Percentiles rank a stretch among this genome's conserved stretches.
phyloP scores from a whole-genome alignment of 768 basidiomycete species.

The Cystobasidium onofrii region DNA sequence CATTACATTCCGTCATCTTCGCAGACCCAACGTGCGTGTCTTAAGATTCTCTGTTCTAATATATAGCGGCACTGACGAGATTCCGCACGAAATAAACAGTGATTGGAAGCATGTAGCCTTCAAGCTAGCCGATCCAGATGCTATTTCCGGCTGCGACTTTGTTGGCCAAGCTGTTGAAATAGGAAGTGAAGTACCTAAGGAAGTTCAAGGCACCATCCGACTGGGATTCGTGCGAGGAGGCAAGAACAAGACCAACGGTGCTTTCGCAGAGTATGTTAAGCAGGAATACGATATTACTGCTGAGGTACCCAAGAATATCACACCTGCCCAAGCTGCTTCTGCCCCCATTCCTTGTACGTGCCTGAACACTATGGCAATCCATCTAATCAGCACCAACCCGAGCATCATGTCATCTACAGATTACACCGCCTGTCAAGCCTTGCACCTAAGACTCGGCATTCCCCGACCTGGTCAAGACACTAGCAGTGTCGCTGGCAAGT shows the following conservation, averaged over 20 bases:
- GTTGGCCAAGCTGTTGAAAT: constrained; percentile 7
- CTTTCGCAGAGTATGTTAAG: constrained; percentile 21
- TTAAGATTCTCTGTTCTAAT: neutral
- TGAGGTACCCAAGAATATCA: constrained; percentile 10
- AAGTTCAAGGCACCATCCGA: neutral
- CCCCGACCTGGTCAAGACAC: neutral
- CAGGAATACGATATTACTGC: constrained; percentile 3
- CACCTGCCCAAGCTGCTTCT: constrained; percentile 25
- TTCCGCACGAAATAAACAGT: neutral
- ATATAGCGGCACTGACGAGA: no score
- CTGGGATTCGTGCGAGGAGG: constrained; percentile 1
- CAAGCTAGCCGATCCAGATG: neutral
- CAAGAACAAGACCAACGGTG: constrained; percentile 16
- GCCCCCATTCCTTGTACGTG: constrained; percentile 12
- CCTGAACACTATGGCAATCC: no score
- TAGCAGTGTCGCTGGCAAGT: constrained; percentile 18
- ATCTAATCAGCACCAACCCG: no score
- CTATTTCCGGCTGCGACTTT: constrained; percentile 23
- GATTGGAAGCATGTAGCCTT: constrained; percentile 16
- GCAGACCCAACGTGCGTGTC: neutral
- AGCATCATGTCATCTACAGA: neutral
- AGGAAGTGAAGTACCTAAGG: constrained; percentile 6
- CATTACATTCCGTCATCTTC: neutral
- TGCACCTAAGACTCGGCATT: neutral
- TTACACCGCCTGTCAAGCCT: constrained; percentile 26